These are phyloP conservation scores for Moesziomyces antarcticus DNA, from an alignment of 1,284 basidiomycete genomes.

Conservation along the genomic window DNA sequence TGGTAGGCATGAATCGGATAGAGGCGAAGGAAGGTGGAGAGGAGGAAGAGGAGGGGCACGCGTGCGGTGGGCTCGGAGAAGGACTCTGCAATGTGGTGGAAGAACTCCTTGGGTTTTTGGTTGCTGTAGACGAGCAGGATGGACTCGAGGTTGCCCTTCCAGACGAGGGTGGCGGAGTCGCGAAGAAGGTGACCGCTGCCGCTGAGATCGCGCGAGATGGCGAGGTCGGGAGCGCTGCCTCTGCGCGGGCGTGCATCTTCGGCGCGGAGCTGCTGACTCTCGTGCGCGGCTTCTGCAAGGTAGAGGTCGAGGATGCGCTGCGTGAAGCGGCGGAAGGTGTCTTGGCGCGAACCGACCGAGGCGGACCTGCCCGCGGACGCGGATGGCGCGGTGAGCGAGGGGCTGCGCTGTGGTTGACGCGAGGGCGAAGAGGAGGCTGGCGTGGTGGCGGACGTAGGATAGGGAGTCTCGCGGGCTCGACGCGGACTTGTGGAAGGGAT, in stretches of 20 bases:
- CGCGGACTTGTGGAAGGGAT: constrained; percentile 15
- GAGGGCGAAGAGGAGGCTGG: constrained; percentile 29
- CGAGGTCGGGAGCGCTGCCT: constrained; percentile 15
- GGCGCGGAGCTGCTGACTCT: constrained; percentile 21
- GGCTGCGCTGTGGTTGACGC: constrained; percentile 23
- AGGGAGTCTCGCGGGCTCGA: constrained; percentile 46
- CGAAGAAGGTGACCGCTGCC: constrained; percentile 13
- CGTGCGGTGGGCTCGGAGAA: constrained; percentile 47
- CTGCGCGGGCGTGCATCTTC: constrained; percentile 17
- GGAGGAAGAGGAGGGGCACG: constrained; percentile 57
- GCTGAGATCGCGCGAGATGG: constrained; percentile 11
- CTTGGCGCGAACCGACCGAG: constrained; percentile 23
- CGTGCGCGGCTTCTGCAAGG: constrained; percentile 51
- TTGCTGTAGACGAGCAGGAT: constrained; percentile 57
- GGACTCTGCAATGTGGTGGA: constrained; percentile 59
- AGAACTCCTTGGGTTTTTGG: constrained; percentile 59
- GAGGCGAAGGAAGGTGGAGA: constrained; percentile 60
- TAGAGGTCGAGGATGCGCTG: constrained; percentile 62
- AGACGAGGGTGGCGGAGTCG: constrained; percentile 41
- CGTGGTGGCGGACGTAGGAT: constrained; percentile 39
- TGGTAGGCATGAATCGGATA: constrained; percentile 62
- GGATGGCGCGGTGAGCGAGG: constrained; percentile 8
- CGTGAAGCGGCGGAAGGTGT: constrained; percentile 52
- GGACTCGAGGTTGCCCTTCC: constrained; percentile 58
- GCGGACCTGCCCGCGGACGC: constrained; percentile 30